Evolutionary conservation across 2,329 filamentous ascomycete genomes (phyloP).

Genomic region (Calonectria pauciramosa): DNA sequence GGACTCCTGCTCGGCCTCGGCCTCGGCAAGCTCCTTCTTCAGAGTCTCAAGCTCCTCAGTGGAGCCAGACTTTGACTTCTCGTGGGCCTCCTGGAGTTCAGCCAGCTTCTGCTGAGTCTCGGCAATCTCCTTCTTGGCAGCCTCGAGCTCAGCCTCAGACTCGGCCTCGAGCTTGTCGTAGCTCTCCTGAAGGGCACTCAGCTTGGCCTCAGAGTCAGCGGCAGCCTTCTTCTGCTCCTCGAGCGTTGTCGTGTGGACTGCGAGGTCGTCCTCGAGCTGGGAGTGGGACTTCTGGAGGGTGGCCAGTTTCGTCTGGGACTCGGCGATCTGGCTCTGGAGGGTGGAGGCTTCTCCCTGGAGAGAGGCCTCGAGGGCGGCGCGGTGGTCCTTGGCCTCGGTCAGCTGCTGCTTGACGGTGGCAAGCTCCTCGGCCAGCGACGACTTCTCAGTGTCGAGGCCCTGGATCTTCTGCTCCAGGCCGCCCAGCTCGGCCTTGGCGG

Average conservation of each 20-base stretch:
- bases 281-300: constrained; percentile 47
- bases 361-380: constrained; percentile 49
- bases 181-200: constrained; percentile 41
- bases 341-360: constrained; percentile 48
- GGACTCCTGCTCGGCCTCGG: constrained; percentile 48
- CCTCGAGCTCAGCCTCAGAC: constrained; percentile 44
- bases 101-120: constrained; percentile 37
- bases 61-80: constrained; percentile 41
- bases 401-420: constrained; percentile 50
- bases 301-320: constrained; percentile 50
- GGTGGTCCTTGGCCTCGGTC: constrained; percentile 52
- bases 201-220: constrained; percentile 45
- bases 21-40: constrained; percentile 41
- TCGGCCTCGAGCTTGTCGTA: constrained; percentile 46
- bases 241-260: constrained; percentile 43
- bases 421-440: constrained; percentile 51
- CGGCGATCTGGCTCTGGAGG: constrained; percentile 52
- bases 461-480: constrained; percentile 45
- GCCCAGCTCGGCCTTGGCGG: constrained; percentile 40
- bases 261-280: constrained; percentile 50
- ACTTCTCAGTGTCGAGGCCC: constrained; percentile 46
- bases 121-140: constrained; percentile 46
- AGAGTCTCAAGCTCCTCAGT: constrained; percentile 31
- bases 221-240: constrained; percentile 46
- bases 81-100: constrained; percentile 39